Evolutionary conservation across 2,329 filamentous ascomycete genomes (phyloP), one percentile per base, ranked within the genome.

Genomic region (Colletotrichum somersetense): DNA sequence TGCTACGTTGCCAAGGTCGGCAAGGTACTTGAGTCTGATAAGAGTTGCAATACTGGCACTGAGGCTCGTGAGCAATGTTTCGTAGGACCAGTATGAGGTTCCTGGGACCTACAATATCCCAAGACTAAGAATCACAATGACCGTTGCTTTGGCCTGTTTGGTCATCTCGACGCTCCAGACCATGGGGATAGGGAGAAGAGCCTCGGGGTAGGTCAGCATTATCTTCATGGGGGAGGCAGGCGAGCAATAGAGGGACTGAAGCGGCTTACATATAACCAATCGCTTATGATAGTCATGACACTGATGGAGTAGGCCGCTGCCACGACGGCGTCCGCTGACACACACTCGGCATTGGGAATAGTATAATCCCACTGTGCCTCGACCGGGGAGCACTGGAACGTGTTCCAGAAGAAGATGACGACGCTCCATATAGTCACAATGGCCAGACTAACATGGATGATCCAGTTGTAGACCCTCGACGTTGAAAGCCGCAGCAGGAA

Each of bases 1-100:
- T 8, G 80, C 78, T 10, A 80, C 78, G 2, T 86, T 80, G 23
- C 81, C 82, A 23, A 89, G 78, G 63, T 84, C 82, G 6, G 84
- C 74, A 11, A 88, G 78, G 72, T 84, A 88, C 53, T 82, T 85
- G 23, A 89, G 77, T 44, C 87, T 82, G 59, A 89, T 82, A 3
- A 89, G 80, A 0, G 87, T 89, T 14, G 87, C 87, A 58, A 89
- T 75, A 61, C 86, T 89, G 23, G 87, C 87, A 77, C 85, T 87
- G 59, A 18, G 35, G 16, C 33, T 40, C n/a, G 16, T 42, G 2
- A 26, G 50, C 57, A 26, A 26, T 62, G 35, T 20, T n/a, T 52
- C n/a, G 14, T 23, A 62, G 16, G n/a, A n/a, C 10, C 18, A 38
- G 18, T 42, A 20, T 14, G 8, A 12, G 26, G n/a, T 38, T 6